Evolutionary conservation across 441 rosid genomes (phyloP), one percentile per base, ranked within the genome.

Genomic region (Kokia cookei): DNA sequence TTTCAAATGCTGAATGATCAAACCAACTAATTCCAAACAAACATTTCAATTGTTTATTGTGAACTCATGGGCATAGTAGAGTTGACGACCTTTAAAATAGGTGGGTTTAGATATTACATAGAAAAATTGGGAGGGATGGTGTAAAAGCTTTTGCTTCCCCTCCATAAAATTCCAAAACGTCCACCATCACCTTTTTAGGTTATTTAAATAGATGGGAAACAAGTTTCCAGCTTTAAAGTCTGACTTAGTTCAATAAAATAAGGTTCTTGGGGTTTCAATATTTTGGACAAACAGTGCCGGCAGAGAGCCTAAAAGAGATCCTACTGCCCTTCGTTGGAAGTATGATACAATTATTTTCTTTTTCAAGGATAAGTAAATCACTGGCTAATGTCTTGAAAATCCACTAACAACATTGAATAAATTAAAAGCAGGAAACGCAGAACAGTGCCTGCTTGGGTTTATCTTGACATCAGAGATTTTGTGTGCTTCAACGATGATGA

Each of bases 81-180:
- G 50, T 43, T 32, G 50, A 53, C 47, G 61, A 15, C 40, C 24
- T 54, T 53, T 42, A 26, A 42, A 63, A 68, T 5, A 32, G 35
- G 14, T 59, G 48, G 8, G 51, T 26, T 19, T 19, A 2, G 17
- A 5, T 50, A 12, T 14, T 14, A 24, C 1, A 1, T 24, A 24
- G 26, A 24, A 74, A 74, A 78, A 37, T 67, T 9, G 47, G 47
- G 47, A 42, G 47, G 47, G 47, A 42, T 42, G 13, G 12, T 42
- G 47, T 3, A 42, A 42, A 27, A 40, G 35, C 4, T n/a, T 4
- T 69, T 13, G 19, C 26, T 27, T 42, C 81, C 81, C 79, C 81
- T 47, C 43, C 85, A 78, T 60, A 79, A 79, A 76, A 73, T 59
- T 81, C 84, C 86, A 81, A 84, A 83, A 22, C 66, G 50, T 62